A percentile compares a stretch with the other conserved stretches of the same genome.
phyloP scores from a whole-genome alignment of 768 basidiomycete genomes.

The Pulveroboletus sp. region DNA sequence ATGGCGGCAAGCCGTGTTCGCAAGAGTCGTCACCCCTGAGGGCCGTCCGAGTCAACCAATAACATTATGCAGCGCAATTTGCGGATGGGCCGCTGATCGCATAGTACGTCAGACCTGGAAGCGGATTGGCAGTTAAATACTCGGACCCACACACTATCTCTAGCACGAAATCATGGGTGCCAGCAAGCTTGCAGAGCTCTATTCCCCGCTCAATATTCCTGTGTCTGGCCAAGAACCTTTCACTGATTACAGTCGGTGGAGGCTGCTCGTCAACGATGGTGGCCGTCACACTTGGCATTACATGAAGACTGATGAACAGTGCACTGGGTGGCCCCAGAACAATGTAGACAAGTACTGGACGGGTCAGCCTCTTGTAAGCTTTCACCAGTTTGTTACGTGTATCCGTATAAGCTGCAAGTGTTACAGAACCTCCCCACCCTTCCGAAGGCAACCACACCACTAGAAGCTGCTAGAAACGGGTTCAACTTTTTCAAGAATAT shows the following conservation, averaged over 20 bases:
- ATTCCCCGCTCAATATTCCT: conserved; percentile 50
- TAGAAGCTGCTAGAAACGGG: conserved; percentile 82
- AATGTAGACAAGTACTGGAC: conserved; percentile 86
- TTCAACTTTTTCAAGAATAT: conserved; percentile 86
- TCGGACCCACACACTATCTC: no score
- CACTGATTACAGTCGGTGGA: conserved; percentile 80
- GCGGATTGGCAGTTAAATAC: no score
- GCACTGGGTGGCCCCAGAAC: conserved; percentile 68
- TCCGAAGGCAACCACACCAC: conserved; percentile 57
- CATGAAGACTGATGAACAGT: conserved; percentile 59
- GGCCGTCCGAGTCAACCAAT: no score
- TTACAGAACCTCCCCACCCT: conserved; percentile 59
- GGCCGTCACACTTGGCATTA: conserved; percentile 89
- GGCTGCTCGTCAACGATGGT: conserved; percentile 66
- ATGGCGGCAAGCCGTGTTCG: no score
- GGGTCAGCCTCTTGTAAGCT: conserved; percentile 65
- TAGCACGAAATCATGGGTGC: no score
- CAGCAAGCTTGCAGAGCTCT: conserved; percentile 27
- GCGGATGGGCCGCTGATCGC: no score
- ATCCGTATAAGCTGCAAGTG: not conserved
- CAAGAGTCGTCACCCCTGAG: no score
- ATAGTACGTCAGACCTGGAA: no score
- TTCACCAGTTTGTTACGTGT: not conserved
- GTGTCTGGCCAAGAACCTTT: conserved; percentile 51
- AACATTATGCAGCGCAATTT: no score